These are phyloP conservation scores for Pseudogymnoascus sp. DNA, from an alignment of 2,329 filamentous ascomycete species.

Conservation along the genomic window DNA sequence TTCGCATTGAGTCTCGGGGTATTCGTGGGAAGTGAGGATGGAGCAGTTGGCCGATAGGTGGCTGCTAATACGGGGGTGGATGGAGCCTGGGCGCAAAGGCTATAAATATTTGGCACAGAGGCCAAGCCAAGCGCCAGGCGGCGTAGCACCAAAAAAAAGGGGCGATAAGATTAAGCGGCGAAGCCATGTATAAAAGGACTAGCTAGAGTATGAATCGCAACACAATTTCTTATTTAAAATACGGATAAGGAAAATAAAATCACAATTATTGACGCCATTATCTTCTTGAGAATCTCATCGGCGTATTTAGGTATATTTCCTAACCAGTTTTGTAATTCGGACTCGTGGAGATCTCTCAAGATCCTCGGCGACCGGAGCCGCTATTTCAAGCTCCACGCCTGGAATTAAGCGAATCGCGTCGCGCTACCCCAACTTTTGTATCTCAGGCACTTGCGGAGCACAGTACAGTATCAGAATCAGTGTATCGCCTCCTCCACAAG, in stretches of 20 bases:
- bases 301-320: neutral
- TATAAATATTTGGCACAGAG: neutral
- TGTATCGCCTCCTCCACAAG: neutral
- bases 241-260: no score
- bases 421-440: slow-evolving; percentile 1
- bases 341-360: neutral
- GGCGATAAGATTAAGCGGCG: slow-evolving; percentile 2
- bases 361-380: neutral
- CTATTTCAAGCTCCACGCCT: neutral
- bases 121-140: slow-evolving; percentile 1
- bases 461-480: neutral
- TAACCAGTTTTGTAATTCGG: neutral
- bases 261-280: neutral
- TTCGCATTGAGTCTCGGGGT: neutral
- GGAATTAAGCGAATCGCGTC: neutral
- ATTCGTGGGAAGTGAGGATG: neutral
- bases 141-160: neutral
- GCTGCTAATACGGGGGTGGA: neutral
- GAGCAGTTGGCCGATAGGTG: neutral
- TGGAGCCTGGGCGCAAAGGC: neutral
- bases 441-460: neutral
- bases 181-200: neutral
- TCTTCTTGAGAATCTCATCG: neutral
- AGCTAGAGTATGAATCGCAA: neutral
- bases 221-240: neutral